Evolutionary conservation across 371 early-diverging fungal species (phyloP), one percentile per base, ranked within the genome.

Genomic region (Syncephalastrum racemosum): DNA sequence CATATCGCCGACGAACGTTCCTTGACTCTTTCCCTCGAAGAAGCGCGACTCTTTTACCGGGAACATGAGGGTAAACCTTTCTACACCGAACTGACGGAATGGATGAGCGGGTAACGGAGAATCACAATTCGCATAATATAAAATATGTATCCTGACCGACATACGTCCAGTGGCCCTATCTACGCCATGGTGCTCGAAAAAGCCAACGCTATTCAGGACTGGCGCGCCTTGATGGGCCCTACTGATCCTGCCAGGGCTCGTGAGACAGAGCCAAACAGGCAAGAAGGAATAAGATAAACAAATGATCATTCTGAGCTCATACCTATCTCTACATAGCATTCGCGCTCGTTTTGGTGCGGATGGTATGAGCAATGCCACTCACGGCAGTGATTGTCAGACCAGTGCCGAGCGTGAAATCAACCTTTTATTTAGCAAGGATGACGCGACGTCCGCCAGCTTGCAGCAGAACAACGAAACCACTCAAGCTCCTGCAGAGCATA

Each of bases 181-280:
- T 78, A 82, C 62, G 71, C 70, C 0, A 57, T 94, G 71, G 82
- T 89, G 1, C 63, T 94, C 31, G 80, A 85, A 55, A 89, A 83
- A 25, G 46, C 42, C 36, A 60, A 81, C 19, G 90, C 86, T 6
- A 78, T 94, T 14, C 55, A 71, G 8, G 69, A 66, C 3, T 93
- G 93, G 93, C 71, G 92, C 20, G 46, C 58, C 23, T 61, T 90
- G 4, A 87, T 91, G 53, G 93, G 93, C 0, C 86, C 89, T 4
- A 90, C 91, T 1, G 81, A 88, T 53, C 79, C 91, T 0, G 65
- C 64, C 14, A 83, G 81, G 44, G 91, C 92, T 7, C 66, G 75
- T 22, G 75, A 80, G 51, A 63, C 67, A 16, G 75, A 78, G 1
- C 90, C 91, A 16, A 62, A 53, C 19, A 71, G 75, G 75, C 68